These are phyloP conservation scores for Termitomyces sp. DNA, from an alignment of 768 basidiomycete species.

Conservation along the genomic window DNA sequence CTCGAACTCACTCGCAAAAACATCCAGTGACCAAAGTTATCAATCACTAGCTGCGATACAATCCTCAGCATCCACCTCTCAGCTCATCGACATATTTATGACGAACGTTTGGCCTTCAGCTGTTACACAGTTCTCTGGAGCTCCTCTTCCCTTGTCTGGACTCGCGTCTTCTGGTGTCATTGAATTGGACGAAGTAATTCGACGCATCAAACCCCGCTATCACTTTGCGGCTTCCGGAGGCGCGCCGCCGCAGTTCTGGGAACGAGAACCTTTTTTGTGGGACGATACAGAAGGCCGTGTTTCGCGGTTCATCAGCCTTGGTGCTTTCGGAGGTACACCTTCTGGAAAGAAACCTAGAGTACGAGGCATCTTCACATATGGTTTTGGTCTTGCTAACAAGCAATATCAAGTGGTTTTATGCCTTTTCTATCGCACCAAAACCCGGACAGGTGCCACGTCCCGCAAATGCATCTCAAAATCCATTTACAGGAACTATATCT, in stretches of 20 bases:
- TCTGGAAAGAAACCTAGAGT: constrained; percentile 83
- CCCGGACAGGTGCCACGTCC: constrained; percentile 38
- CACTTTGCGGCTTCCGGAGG: constrained; percentile 71
- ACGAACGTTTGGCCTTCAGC: constrained; percentile 72
- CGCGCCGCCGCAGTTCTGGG: constrained; percentile 81
- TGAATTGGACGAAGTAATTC: constrained; percentile 60
- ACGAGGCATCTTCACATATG: constrained; percentile 19
- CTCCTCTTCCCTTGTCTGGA: constrained; percentile 42
- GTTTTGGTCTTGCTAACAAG: background rate
- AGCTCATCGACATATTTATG: constrained; percentile 75
- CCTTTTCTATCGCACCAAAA: constrained; percentile 76
- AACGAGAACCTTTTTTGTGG: constrained; percentile 90
- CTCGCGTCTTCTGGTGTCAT: constrained; percentile 39
- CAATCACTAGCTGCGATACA: constrained; percentile 65
- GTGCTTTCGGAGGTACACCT: constrained; percentile 71
- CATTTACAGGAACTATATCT: constrained; percentile 42
- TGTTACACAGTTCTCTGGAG: constrained; percentile 55
- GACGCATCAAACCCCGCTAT: constrained; percentile 76
- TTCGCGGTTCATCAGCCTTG: constrained; percentile 81
- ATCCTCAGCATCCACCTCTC: constrained; percentile 52
- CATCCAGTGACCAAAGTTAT: constrained; percentile 43
- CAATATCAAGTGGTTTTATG: constrained; percentile 86
- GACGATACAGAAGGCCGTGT: constrained; percentile 60
- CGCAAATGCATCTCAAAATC: constrained; percentile 64
- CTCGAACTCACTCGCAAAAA: constrained; percentile 58